Percentiles rank a stretch among this genome's conserved stretches.
Evolutionary conservation across 2,329 filamentous ascomycete species (phyloP).

Genomic region (Podosphaera fusca): DNA sequence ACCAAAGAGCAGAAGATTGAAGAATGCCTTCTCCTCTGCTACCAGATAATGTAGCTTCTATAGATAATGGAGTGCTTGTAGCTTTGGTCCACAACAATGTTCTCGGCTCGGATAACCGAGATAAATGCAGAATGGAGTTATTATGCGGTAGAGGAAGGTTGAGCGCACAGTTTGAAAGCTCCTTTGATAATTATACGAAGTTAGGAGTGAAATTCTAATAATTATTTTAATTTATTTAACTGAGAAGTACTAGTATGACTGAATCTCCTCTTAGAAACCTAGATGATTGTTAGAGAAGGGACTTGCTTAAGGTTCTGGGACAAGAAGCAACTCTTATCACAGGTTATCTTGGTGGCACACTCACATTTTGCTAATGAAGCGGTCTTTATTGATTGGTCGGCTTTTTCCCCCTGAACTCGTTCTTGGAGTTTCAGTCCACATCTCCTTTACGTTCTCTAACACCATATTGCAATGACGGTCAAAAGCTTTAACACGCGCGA

Average conservation of each 20-base stretch:
- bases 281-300: background rate
- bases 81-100: too few relatives aligned
- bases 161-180: too few relatives aligned
- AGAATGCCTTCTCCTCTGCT: too few relatives aligned
- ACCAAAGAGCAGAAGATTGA: too few relatives aligned
- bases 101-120: too few relatives aligned
- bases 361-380: constrained; percentile 93
- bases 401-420: constrained; percentile 73
- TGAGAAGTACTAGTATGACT: constrained; percentile 17
- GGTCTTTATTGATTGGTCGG: constrained; percentile 82
- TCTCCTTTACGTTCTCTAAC: constrained; percentile 90
- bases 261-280: constrained; percentile 19
- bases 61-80: too few relatives aligned
- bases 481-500: constrained; percentile 94
- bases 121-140: too few relatives aligned
- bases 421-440: constrained; percentile 92
- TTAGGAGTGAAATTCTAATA: too few relatives aligned
- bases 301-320: background rate
- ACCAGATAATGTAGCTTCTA: too few relatives aligned
- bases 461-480: constrained; percentile 99
- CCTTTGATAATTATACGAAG: too few relatives aligned
- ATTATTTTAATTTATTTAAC: constrained; percentile 7
- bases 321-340: background rate
- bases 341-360: background rate
- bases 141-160: too few relatives aligned